Conservation (phyloP, 495 filamentous ascomycete genomes). For the Tuber borchii region DNA sequence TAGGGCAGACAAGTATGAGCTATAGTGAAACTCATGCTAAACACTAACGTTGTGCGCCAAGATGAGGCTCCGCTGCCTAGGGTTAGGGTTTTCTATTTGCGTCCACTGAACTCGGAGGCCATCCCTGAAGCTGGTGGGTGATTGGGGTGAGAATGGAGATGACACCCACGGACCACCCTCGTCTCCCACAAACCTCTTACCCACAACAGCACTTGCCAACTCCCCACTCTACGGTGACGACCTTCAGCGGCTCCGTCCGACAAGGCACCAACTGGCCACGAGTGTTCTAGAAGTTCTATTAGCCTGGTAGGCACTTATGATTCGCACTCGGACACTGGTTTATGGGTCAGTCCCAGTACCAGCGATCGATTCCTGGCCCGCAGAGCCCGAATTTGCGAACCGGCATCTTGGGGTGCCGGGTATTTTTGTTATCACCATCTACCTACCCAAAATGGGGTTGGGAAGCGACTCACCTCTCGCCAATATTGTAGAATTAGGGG, state of each 20-base stretch:
- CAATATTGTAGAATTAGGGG: not conserved
- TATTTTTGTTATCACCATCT: not conserved
- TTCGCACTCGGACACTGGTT: not conserved
- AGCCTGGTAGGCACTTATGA: not conserved
- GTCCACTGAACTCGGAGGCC: not conserved
- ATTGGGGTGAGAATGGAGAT: not conserved
- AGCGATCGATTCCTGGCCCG: not conserved
- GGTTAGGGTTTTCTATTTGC: conserved; percentile 1
- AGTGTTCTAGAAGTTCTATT: not conserved
- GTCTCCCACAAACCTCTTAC: not conserved
- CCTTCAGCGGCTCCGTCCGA: not conserved
- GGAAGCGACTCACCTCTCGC: not conserved
- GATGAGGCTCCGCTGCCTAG: not conserved
- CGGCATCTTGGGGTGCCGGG: not conserved
- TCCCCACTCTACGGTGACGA: not conserved
- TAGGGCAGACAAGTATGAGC: not conserved
- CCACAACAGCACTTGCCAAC: not conserved
- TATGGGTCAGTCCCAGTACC: not conserved
- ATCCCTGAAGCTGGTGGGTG: not conserved
- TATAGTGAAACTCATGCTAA: not conserved
- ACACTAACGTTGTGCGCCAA: not conserved
- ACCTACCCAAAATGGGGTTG: conserved; percentile 1
- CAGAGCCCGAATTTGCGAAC: not conserved
- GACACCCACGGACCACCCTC: conserved; percentile 1
- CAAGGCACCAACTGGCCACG: conserved; percentile 4